Evolutionary conservation across 768 basidiomycete species (phyloP).

Genomic region (Lactifluus pinguis): DNA sequence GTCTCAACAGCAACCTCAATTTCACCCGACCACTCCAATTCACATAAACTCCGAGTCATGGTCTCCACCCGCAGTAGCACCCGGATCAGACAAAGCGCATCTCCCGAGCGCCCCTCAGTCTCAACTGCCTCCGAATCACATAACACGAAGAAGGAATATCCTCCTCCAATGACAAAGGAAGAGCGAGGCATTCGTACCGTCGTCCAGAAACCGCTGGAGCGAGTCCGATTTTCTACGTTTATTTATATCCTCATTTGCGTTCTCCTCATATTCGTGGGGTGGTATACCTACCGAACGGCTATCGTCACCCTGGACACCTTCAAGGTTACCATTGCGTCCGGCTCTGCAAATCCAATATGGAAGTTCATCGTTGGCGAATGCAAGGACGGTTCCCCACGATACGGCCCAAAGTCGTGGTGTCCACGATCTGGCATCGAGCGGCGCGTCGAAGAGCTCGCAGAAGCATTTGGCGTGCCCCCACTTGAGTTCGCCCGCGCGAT

Average conservation of each 20-base stretch:
- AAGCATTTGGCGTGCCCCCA: constrained; percentile 51
- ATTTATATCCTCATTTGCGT: constrained; percentile 4
- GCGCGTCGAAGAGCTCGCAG: constrained; percentile 50
- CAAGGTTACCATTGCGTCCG: background rate
- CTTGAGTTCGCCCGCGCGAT: constrained; percentile 56
- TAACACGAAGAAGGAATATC: constrained; percentile 3
- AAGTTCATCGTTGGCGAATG: background rate
- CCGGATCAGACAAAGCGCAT: background rate
- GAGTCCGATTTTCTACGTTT: constrained; percentile 2
- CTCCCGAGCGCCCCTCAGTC: background rate
- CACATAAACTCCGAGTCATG: background rate
- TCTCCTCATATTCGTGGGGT: constrained; percentile 1
- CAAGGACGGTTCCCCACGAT: background rate
- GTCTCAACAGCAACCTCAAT: background rate
- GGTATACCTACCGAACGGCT: constrained; percentile 10
- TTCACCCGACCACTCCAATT: background rate
- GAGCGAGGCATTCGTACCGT: background rate
- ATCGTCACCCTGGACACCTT: background rate
- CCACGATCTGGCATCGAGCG: constrained; percentile 36
- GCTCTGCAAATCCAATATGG: background rate
- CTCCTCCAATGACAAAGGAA: constrained; percentile 2
- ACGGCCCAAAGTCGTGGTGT: background rate
- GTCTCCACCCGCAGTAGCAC: constrained; percentile 9
- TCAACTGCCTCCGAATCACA: background rate
- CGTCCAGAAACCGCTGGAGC: constrained; percentile 5